Conservation (phyloP, 306 rosid species). For the Lotus japonicus region DNA sequence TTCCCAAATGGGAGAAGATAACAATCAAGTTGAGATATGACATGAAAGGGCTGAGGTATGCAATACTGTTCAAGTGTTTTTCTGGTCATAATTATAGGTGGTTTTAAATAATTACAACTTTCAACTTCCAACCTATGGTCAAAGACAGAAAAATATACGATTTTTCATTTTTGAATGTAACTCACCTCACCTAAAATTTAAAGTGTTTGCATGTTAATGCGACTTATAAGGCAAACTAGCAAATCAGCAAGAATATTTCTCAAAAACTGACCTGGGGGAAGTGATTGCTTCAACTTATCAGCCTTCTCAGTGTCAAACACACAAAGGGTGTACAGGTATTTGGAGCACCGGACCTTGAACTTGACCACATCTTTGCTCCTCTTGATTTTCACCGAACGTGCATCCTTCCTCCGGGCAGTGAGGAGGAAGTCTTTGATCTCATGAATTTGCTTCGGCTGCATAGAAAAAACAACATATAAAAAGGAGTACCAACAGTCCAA, state of each 20-base stretch:
- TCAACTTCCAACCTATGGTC: neutral
- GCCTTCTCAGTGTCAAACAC: slow-evolving; percentile 72
- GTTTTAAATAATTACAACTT: neutral
- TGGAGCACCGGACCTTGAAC: slow-evolving; percentile 73
- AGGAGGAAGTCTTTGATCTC: slow-evolving; percentile 83
- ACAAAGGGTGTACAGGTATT: slow-evolving; percentile 66
- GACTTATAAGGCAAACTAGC: neutral
- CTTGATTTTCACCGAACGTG: slow-evolving; percentile 66
- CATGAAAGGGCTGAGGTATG: neutral
- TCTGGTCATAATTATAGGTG: neutral
- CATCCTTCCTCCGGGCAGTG: slow-evolving; percentile 80
- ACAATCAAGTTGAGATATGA: too few species aligned
- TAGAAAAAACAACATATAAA: neutral
- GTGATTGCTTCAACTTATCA: slow-evolving; percentile 80
- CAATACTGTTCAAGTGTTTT: neutral
- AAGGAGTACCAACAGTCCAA: neutral
- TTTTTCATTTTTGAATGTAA: neutral
- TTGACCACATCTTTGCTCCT: slow-evolving; percentile 60
- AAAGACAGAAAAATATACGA: neutral
- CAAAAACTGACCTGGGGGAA: slow-evolving; percentile 56
- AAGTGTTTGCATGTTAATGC: neutral
- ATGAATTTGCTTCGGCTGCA: slow-evolving; percentile 74
- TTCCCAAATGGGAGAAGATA: neutral
- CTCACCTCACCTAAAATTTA: neutral
- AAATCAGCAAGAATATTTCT: neutral